These are phyloP conservation scores for Moricandia moricandioides DNA, from an alignment of 345 rosid genomes.

Conservation along the genomic window DNA sequence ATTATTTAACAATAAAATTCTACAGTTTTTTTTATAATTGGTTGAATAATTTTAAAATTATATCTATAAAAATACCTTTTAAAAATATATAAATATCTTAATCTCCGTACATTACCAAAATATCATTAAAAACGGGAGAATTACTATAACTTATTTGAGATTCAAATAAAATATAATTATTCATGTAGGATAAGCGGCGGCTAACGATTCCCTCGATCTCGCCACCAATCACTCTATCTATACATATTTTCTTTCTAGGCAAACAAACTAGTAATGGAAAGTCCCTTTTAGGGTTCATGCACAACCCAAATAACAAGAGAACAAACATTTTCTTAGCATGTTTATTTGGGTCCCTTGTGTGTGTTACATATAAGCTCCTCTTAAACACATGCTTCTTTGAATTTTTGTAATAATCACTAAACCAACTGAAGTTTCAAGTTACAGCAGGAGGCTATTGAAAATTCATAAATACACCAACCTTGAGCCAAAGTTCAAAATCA, in stretches of 20 bases:
- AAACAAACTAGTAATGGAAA: neutral
- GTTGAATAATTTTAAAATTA: too few relatives aligned
- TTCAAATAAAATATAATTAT: conserved; percentile 3
- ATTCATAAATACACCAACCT: neutral
- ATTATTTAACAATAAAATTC: too few relatives aligned
- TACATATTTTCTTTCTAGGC: neutral
- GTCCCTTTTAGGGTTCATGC: conserved; percentile 19
- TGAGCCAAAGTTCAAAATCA: neutral
- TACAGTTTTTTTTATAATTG: too few relatives aligned
- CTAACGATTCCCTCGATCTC: conserved; percentile 36
- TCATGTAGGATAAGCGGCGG: conserved; percentile 31
- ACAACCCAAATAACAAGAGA: conserved; percentile 7
- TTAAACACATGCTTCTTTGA: neutral
- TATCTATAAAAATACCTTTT: too few relatives aligned
- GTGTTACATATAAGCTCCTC: neutral
- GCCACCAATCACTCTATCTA: conserved; percentile 37
- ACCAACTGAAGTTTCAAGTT: neutral
- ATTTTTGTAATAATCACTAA: neutral
- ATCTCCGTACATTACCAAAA: too few relatives aligned
- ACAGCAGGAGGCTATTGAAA: neutral
- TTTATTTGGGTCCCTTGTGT: neutral
- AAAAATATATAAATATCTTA: too few relatives aligned
- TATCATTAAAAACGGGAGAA: too few relatives aligned
- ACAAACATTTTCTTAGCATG: neutral
- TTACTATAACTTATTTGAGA: neutral